Evolutionary conservation across 331 rosid species (phyloP).

Genomic region (Saraca asoca): DNA sequence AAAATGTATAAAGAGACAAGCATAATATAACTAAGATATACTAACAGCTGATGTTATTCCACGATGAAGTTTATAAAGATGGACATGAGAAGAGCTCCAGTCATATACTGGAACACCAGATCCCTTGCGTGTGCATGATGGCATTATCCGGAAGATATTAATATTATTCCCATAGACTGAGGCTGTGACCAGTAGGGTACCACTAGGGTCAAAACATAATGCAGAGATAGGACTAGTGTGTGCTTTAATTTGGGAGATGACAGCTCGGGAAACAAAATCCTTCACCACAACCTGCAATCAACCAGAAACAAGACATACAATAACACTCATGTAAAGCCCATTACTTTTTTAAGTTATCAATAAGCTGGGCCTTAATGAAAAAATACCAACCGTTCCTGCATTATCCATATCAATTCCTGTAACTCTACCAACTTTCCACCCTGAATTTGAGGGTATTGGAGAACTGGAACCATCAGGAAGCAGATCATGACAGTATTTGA

Average conservation of each 20-base stretch:
- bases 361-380: conserved; percentile 22
- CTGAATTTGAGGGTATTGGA: conserved; percentile 63
- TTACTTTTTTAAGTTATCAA: conserved; percentile 16
- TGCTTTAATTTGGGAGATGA: conserved; percentile 84
- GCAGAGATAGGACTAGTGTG: conserved; percentile 93
- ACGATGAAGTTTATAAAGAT: conserved; percentile 87
- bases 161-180: conserved; percentile 80
- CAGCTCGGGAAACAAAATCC: conserved; percentile 69
- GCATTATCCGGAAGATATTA: conserved; percentile 87
- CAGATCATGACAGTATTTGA: conserved; percentile 74
- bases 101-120: conserved; percentile 55
- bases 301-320: conserved; percentile 40
- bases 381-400: conserved; percentile 80
- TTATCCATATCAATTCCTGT: conserved; percentile 65
- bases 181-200: conserved; percentile 90
- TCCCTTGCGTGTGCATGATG: conserved; percentile 57
- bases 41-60: conserved; percentile 94
- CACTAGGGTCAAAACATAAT: conserved; percentile 87
- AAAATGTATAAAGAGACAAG: conserved; percentile 31
- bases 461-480: conserved; percentile 80
- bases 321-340: conserved; percentile 19
- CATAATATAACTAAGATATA: conserved; percentile 38
- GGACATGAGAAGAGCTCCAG: conserved; percentile 79
- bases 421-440: conserved; percentile 68
- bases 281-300: conserved; percentile 72